Conservation (phyloP, 139 green algal species). For the Diplosphaera chodatii region DNA sequence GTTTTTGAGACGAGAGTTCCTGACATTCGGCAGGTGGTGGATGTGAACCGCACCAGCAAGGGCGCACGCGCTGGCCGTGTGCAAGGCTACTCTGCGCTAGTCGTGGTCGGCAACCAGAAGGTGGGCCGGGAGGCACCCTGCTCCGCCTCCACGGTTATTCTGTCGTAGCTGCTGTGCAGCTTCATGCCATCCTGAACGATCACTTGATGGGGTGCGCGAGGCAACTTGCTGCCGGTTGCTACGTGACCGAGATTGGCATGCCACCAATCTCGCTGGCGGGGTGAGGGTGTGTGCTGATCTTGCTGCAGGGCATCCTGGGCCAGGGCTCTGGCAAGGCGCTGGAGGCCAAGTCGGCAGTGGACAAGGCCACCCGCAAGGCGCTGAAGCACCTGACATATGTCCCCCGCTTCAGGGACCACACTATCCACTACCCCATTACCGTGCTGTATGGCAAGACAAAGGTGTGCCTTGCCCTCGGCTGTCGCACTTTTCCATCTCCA, state of each 20-base stretch:
- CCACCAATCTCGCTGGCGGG: too few relatives aligned
- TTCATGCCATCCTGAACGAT: too few relatives aligned
- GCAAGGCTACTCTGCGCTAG: neutral
- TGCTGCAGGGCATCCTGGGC: neutral
- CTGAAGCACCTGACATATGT: neutral
- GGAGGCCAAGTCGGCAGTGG: neutral
- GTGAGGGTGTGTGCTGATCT: too few relatives aligned
- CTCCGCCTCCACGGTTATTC: too few relatives aligned
- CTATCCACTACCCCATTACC: neutral
- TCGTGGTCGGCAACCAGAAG: neutral
- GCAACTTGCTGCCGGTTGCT: too few relatives aligned
- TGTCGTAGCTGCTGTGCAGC: too few relatives aligned
- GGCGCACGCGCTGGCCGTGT: neutral
- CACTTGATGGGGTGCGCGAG: too few relatives aligned
- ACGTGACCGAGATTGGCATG: too few relatives aligned
- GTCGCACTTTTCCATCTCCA: too few relatives aligned
- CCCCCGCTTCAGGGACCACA: neutral
- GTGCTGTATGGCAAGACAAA: conserved; percentile 1
- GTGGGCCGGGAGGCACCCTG: too few relatives aligned
- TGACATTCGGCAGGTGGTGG: neutral
- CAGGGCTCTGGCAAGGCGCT: conserved; percentile 1
- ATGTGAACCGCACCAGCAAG: conserved; percentile 4
- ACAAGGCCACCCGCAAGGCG: neutral
- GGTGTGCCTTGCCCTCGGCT: neutral
- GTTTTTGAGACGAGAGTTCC: too few relatives aligned